These are phyloP conservation scores for Saccharomyces hybrid DNA, from an alignment of 1,139 yeast species.

Conservation along the genomic window DNA sequence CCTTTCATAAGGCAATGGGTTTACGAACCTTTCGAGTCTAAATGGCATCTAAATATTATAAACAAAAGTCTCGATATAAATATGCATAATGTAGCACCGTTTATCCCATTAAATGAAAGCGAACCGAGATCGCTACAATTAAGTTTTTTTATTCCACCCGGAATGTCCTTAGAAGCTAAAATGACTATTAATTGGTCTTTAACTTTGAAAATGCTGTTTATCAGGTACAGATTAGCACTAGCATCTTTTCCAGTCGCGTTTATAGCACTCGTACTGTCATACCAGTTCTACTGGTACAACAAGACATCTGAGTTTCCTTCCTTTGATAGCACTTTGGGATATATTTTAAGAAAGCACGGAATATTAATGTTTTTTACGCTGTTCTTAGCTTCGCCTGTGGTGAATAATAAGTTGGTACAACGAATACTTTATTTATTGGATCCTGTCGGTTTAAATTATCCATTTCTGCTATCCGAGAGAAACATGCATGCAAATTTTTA, in stretches of 20 bases:
- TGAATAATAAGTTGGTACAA: slow-evolving; percentile 27
- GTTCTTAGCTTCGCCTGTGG: slow-evolving; percentile 37
- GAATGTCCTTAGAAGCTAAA: slow-evolving; percentile 29
- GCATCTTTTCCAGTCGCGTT: slow-evolving; percentile 51
- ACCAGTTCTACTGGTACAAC: slow-evolving; percentile 41
- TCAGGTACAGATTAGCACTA: slow-evolving; percentile 56
- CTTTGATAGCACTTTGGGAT: slow-evolving; percentile 42
- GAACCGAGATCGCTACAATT: slow-evolving; percentile 18
- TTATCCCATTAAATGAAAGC: slow-evolving; percentile 44
- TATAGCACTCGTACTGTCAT: slow-evolving; percentile 37
- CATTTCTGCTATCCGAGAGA: slow-evolving; percentile 16
- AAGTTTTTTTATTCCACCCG: slow-evolving; percentile 28
- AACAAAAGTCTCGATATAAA: slow-evolving; percentile 36
- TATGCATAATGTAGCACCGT: slow-evolving; percentile 77
- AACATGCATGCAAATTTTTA: slow-evolving; percentile 37
- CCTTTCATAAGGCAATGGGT: slow-evolving; percentile 65
- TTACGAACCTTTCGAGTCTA: slow-evolving; percentile 63
- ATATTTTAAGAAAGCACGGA: slow-evolving; percentile 24
- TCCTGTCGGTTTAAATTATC: slow-evolving; percentile 45
- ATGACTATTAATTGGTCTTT: slow-evolving; percentile 27
- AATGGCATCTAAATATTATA: slow-evolving; percentile 57
- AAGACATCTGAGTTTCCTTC: slow-evolving; percentile 42
- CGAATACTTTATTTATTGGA: slow-evolving; percentile 39
- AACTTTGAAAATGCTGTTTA: slow-evolving; percentile 44
- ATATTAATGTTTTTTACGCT: slow-evolving; percentile 20